phyloP scores from a whole-genome alignment of 176 grass and related monocot genomes.

The Musa schizocarpa region DNA sequence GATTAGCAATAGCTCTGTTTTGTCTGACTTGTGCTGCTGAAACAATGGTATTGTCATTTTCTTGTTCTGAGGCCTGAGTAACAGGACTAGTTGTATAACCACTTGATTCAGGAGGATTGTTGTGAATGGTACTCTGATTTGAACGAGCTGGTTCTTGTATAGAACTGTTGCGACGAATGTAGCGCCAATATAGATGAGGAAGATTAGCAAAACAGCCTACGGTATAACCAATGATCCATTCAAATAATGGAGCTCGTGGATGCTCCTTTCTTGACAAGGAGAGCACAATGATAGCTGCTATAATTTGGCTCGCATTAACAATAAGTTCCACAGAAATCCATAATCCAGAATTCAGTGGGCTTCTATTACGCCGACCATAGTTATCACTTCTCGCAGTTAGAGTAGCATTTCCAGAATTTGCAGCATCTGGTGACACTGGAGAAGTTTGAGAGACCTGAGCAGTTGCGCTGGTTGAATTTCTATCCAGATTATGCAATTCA shows the following conservation, averaged over 20 bases:
- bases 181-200: conserved; percentile 84
- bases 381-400: conserved; percentile 41
- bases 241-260: conserved; percentile 58
- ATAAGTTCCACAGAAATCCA: conserved; percentile 78
- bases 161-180: conserved; percentile 49
- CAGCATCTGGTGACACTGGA: conserved; percentile 17
- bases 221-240: conserved; percentile 72
- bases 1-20: not conserved
- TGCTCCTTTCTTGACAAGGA: conserved; percentile 61
- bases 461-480: conserved; percentile 15
- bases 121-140: conserved; percentile 33
- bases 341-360: conserved; percentile 75
- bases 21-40: not conserved
- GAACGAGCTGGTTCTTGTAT: conserved; percentile 29
- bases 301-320: conserved; percentile 61
- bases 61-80: conserved; percentile 19
- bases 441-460: conserved; percentile 27
- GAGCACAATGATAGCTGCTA: conserved; percentile 56
- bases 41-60: conserved; percentile 5
- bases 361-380: conserved; percentile 42
- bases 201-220: conserved; percentile 57
- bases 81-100: conserved; percentile 29
- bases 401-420: conserved; percentile 29
- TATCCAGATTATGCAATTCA: conserved; percentile 22
- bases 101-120: conserved; percentile 38